Conservation (phyloP, 78 protist species). For the Dictyostelium firmibasis region DNA sequence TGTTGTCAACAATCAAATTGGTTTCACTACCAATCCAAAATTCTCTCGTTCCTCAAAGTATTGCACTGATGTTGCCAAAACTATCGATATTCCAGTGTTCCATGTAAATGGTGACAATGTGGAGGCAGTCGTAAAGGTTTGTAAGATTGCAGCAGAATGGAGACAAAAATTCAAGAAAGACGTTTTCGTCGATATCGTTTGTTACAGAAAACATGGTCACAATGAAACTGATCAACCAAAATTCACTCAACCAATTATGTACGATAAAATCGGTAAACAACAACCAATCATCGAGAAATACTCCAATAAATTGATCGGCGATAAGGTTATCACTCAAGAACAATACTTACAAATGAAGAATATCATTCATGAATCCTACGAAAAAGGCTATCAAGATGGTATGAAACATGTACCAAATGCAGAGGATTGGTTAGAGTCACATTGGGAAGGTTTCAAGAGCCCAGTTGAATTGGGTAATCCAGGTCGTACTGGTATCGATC, state of each 20-base stretch:
- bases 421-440: constrained; percentile 80
- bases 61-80: constrained; percentile 95
- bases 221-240: constrained; percentile 97
- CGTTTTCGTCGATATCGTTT: constrained; percentile 94
- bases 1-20: constrained; percentile 98
- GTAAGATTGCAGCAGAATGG: constrained; percentile 88
- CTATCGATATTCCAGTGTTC: constrained; percentile 94
- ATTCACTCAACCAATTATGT: constrained; percentile 98
- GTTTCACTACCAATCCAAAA: constrained; percentile 98
- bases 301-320: constrained; percentile 59
- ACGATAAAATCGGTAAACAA: constrained; percentile 79
- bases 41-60: constrained; percentile 83
- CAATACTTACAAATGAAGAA: constrained; percentile 41
- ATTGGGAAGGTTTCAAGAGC: constrained; percentile 71
- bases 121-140: constrained; percentile 90
- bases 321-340: constrained; percentile 67
- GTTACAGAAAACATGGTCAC: constrained; percentile 96
- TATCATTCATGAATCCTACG: constrained; percentile 73
- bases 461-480: constrained; percentile 43
- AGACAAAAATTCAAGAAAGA: constrained; percentile 89
- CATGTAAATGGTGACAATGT: constrained; percentile 98
- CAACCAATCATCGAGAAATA: constrained; percentile 81
- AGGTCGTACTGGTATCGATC: constrained; percentile 66
- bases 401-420: constrained; percentile 62
- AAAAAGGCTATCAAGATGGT: constrained; percentile 82